Evolutionary conservation across 306 rosid species (phyloP).

Genomic region (Malus orientalis): DNA sequence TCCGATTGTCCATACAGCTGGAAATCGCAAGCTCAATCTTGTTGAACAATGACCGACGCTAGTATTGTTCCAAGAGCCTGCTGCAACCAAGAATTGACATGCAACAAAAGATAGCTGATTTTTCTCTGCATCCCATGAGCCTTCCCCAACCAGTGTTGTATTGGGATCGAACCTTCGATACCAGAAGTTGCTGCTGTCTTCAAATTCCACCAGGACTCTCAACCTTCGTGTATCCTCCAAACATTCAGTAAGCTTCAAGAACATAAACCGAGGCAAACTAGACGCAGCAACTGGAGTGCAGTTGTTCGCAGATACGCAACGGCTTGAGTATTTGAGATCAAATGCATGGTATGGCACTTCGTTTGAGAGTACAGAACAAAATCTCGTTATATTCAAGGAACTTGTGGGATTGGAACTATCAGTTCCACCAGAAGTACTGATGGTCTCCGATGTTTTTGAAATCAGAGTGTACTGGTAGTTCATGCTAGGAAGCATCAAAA

Average conservation of each 20-base stretch:
- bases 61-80: conserved; percentile 26
- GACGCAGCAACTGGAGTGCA: conserved; percentile 35
- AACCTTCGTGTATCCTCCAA: neutral
- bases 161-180: conserved; percentile 20
- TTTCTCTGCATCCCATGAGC: conserved; percentile 46
- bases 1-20: conserved; percentile 44
- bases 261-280: conserved; percentile 22
- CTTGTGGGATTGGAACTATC: conserved; percentile 10
- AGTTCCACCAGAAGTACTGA: neutral
- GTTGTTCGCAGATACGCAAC: conserved; percentile 33
- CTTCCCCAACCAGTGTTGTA: conserved; percentile 42
- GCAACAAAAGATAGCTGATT: conserved; percentile 27
- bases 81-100: conserved; percentile 21
- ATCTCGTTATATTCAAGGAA: neutral
- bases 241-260: conserved; percentile 28
- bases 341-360: neutral
- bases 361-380: conserved; percentile 25
- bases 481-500: conserved; percentile 30
- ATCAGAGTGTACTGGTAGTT: conserved; percentile 32
- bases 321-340: conserved; percentile 30
- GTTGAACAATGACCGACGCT: conserved; percentile 51
- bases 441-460: conserved; percentile 9
- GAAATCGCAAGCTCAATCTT: conserved; percentile 33
- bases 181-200: neutral
- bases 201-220: conserved; percentile 31